Evolutionary conservation across 805 yeast species (phyloP), one percentile per base, ranked within the genome.

Genomic region (Saccharomyces eubayanus): DNA sequence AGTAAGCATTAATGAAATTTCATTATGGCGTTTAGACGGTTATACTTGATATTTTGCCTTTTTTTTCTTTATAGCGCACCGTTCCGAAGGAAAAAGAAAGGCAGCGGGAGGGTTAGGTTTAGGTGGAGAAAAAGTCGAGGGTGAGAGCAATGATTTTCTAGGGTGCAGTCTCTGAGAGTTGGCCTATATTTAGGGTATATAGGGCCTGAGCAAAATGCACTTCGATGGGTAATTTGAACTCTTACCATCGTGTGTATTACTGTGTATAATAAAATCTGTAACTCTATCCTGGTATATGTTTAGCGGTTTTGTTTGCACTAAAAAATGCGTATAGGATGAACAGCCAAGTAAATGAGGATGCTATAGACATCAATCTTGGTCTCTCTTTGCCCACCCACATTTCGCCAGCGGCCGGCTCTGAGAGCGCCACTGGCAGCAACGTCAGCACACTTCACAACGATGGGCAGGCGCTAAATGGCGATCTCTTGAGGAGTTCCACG

Each of bases 11-110:
- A 16, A 36, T 36, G 21, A 16, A 16, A 16, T 16, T 16, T 16
- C 16, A 16, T 36, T 36, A 36, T 36, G 43, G 43, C 24, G 43
- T 36, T 36, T 36, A 16, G 6, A 36, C 11, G 55, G 51, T 28
- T 50, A 51, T 16, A 40, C 43, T 30, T 54, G 50, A 29, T 48
- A 48, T 21, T 21, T 31, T 50, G 21, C 41, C 50, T n/a, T 46
- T 46, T 27, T 46, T 28, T 21, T 16, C 48, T 28, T 36, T 36
- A 36, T 36, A 36, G 11, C 43, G 43, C 43, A 36, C 43, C 11
- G 48, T 46, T 46, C 48, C 30, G 48, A 46, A 46, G 28, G n/a
- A 9, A 21, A 27, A 47, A 47, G 28, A 47, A 47, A 27, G 27
- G 36, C 30, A 31, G 21, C 24, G 3, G 36, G 21, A 36, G 24